Percentiles rank a stretch among this genome's conserved stretches.
Evolutionary conservation across 2,329 filamentous ascomycete genomes (phyloP).

Genomic region (Basipetospora sp.): DNA sequence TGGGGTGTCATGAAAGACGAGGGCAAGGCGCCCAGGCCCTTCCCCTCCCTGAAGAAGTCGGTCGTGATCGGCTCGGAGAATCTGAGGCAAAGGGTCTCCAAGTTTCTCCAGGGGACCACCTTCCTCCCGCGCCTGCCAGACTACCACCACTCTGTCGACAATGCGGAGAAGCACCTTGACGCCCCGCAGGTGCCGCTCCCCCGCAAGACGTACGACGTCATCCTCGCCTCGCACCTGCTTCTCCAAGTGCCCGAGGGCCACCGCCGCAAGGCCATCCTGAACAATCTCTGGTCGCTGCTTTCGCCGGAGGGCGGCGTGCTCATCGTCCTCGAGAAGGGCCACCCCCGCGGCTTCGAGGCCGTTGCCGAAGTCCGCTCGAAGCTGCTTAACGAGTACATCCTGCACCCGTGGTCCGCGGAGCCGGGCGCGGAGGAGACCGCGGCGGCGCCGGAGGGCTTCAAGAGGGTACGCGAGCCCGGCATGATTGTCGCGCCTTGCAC

Average conservation of each 20-base stretch:
- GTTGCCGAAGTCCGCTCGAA: slow-evolving; percentile 72
- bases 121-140: slow-evolving; percentile 88
- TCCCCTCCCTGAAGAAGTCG: slow-evolving; percentile 57
- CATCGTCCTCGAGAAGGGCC: slow-evolving; percentile 77
- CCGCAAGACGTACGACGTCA: slow-evolving; percentile 73
- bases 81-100: slow-evolving; percentile 60
- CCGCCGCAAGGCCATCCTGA: slow-evolving; percentile 60
- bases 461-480: slow-evolving; percentile 38
- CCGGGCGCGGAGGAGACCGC: slow-evolving; percentile 9
- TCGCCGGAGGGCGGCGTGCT: slow-evolving; percentile 75
- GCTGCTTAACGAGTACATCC: slow-evolving; percentile 61
- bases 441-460: slow-evolving; percentile 12
- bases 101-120: slow-evolving; percentile 71
- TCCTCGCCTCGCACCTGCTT: slow-evolving; percentile 75
- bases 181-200: slow-evolving; percentile 37
- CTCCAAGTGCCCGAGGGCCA: slow-evolving; percentile 63
- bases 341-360: slow-evolving; percentile 82
- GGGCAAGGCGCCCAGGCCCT: slow-evolving; percentile 24
- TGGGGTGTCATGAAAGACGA: slow-evolving; percentile 55
- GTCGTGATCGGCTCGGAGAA: slow-evolving; percentile 65
- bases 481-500: slow-evolving; percentile 68
- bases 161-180: slow-evolving; percentile 41
- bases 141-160: slow-evolving; percentile 50
- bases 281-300: slow-evolving; percentile 80
- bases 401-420: slow-evolving; percentile 35